phyloP scores from a whole-genome alignment of 176 grass and related monocot genomes.

The Poa pratensis region DNA sequence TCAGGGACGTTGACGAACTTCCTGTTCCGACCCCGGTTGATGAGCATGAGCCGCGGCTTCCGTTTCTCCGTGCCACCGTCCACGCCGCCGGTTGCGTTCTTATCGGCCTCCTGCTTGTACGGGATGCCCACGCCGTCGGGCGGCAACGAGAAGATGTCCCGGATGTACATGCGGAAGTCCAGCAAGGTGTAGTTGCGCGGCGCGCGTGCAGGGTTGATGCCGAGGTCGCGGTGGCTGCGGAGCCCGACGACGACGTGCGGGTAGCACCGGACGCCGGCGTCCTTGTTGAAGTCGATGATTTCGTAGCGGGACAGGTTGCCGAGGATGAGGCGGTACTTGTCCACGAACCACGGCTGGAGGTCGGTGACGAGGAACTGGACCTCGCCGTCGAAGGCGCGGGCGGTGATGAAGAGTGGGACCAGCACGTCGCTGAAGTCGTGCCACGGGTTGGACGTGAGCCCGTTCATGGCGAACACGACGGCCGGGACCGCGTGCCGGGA shows the following conservation, averaged over 20 bases:
- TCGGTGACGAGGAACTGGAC: conserved; percentile 72
- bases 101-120: conserved; percentile 35
- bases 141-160: conserved; percentile 56
- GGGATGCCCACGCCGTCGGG: conserved; percentile 37
- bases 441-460: conserved; percentile 72
- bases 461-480: conserved; percentile 70
- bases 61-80: not conserved
- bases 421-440: conserved; percentile 81
- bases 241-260: conserved; percentile 61
- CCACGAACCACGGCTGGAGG: conserved; percentile 59
- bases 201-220: conserved; percentile 58
- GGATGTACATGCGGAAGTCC: conserved; percentile 64
- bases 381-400: conserved; percentile 58
- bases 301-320: conserved; percentile 56
- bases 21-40: conserved; percentile 54
- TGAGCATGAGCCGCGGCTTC: conserved; percentile 60
- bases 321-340: conserved; percentile 65
- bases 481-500: conserved; percentile 47
- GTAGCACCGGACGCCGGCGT: conserved; percentile 60
- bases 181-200: conserved; percentile 58
- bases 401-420: conserved; percentile 63
- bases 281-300: conserved; percentile 57
- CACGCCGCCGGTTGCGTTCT: not conserved
- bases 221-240: conserved; percentile 66
- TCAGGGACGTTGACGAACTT: conserved; percentile 63